Base-by-base conservation (phyloP, 2,329 filamentous ascomycete genomes). In the Paramyrothecium roridum region DNA sequence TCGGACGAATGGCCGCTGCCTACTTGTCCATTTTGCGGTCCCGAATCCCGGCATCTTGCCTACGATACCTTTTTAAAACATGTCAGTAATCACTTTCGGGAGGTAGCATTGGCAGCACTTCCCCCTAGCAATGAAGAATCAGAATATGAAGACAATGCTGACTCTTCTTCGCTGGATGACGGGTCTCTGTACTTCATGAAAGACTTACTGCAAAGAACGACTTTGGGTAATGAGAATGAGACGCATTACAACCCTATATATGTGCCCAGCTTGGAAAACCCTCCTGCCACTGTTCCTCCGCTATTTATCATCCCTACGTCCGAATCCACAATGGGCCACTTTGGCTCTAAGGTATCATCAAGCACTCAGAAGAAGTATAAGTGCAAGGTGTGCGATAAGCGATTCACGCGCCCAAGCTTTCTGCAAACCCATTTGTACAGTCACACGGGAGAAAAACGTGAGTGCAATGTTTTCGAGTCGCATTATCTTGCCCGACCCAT, bases 321-420 rank as follows among this genome's bases (percentile, higher is more conserved):
- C 2, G 90, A 96, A 69, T 96, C 93, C 1, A 97, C 98, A 92
- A 99, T 99, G 95, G 87, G 91, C 52, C 93, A 96, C 67, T 98
- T 98, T 77, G 97, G 91, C 75, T 97, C 93, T 60, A 97, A 97
- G 76, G 88, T 97, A 52, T 93, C 92, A 0, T 93, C 91, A 19
- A 96, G 91, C 76, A 95, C 93, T 11, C 92, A 97, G 71, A 98
- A 98, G 86, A 98, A 98, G 81, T 95, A 98, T 79, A 97, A 97
- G 80, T 98, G 93, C 84, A 97, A 96, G 77, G 90, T 98, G 57
- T 98, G 93, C 79, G 93, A 97, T 75, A 97, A 98, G 82, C 87
- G 93, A 47, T 98, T 98, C 73, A 97, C 93, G 2, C 85, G 93
- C 54, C 93, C 93, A 2, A 96, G 92, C 69, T 97, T 93, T 16